Evolutionary conservation across 495 filamentous ascomycete genomes (phyloP).

Genomic region (Neurospora discreta): DNA sequence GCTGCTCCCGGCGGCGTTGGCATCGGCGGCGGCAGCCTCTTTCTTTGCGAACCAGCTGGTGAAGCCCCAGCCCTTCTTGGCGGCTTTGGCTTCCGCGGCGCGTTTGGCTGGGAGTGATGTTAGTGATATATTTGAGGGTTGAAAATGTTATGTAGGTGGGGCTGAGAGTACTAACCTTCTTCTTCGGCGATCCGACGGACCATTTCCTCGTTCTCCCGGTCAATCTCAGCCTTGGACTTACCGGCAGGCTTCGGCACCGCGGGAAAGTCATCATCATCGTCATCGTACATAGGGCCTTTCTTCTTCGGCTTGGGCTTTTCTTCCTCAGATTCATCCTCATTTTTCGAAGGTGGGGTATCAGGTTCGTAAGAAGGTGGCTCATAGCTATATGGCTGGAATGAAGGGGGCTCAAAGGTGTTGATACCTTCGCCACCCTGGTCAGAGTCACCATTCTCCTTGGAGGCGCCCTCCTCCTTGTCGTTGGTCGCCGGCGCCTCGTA

Average conservation of each 20-base stretch:
- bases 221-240: constrained; percentile 46
- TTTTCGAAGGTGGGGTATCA: constrained; percentile 28
- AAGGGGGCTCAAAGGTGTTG: constrained; percentile 38
- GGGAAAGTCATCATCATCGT: constrained; percentile 52
- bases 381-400: constrained; percentile 39
- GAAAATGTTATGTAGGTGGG: not conserved
- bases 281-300: constrained; percentile 71
- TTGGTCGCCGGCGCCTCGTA: constrained; percentile 25
- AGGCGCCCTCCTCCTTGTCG: constrained; percentile 2
- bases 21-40: constrained; percentile 33
- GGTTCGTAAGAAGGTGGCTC: constrained; percentile 48
- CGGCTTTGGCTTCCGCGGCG: constrained; percentile 25
- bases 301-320: constrained; percentile 50
- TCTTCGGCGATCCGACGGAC: constrained; percentile 77
- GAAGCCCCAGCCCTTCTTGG: constrained; percentile 75
- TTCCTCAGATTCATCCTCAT: constrained; percentile 30
- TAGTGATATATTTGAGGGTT: constrained; percentile 6
- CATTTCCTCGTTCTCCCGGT: constrained; percentile 59
- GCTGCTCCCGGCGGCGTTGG: constrained; percentile 14
- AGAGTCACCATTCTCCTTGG: not conserved
- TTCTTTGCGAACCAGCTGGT: constrained; percentile 78
- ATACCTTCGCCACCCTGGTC: constrained; percentile 10
- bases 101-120: constrained; percentile 26
- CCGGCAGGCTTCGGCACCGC: constrained; percentile 19
- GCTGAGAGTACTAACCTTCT: constrained; percentile 46